phyloP scores from a whole-genome alignment of 1,139 yeast genomes.

The Suhomyces terraborum region DNA sequence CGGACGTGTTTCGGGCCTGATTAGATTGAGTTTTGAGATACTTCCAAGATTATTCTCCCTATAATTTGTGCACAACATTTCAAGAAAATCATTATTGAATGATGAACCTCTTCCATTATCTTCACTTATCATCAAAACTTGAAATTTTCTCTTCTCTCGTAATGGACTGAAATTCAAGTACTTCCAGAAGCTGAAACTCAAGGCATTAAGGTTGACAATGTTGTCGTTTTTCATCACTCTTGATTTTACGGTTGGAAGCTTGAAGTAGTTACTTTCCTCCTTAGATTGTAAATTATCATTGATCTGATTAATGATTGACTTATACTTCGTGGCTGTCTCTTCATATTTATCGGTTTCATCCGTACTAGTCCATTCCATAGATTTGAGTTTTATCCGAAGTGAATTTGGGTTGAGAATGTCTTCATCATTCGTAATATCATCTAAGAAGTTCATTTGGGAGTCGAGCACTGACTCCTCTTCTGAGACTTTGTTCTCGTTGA shows the following conservation, averaged over 20 bases:
- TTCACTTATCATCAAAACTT: constrained; percentile 51
- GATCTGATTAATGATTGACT: constrained; percentile 22
- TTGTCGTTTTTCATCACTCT: constrained; percentile 33
- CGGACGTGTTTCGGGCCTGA: constrained; percentile 32
- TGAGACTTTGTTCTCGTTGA: constrained; percentile 24
- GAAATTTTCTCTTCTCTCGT: constrained; percentile 51
- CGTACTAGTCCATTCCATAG: constrained; percentile 43
- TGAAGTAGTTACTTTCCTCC: constrained; percentile 25
- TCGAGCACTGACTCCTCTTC: constrained; percentile 30
- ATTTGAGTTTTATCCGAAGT: constrained; percentile 29
- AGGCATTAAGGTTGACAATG: constrained; percentile 38
- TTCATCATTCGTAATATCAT: constrained; percentile 38
- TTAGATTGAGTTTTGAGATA: constrained; percentile 36
- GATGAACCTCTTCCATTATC: constrained; percentile 17
- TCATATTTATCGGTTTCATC: constrained; percentile 21
- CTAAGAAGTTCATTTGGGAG: constrained; percentile 40
- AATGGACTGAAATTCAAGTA: constrained; percentile 58
- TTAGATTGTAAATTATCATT: constrained; percentile 4
- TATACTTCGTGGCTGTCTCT: constrained; percentile 28
- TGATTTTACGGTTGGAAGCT: constrained; percentile 29
- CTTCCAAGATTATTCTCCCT: constrained; percentile 52
- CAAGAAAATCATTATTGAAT: constrained; percentile 35
- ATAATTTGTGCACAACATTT: constrained; percentile 45
- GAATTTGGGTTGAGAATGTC: constrained; percentile 33
- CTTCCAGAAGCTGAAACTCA: constrained; percentile 54